Evolutionary conservation across 306 rosid species (phyloP).

Genomic region (Argentina anserina): DNA sequence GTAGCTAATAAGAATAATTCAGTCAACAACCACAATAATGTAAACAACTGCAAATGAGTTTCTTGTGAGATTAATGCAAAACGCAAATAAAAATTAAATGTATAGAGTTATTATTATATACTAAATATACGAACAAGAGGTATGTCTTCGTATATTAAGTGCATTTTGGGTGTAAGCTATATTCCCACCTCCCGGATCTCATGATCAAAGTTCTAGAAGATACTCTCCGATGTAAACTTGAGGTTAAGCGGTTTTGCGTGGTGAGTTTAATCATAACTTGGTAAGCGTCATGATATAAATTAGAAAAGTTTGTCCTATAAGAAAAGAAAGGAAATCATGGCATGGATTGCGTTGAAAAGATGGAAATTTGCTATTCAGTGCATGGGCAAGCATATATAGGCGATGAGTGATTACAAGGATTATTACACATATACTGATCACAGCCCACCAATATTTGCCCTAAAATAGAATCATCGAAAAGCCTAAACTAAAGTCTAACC

Average conservation of each 20-base stretch:
- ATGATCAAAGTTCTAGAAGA: not conserved
- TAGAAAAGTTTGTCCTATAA: not conserved
- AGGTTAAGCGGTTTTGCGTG: not conserved
- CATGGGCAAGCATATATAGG: conserved; percentile 3
- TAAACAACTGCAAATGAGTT: too few relatives aligned
- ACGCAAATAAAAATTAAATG: too few relatives aligned
- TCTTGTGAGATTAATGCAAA: too few relatives aligned
- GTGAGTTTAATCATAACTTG: not conserved
- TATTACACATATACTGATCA: not conserved
- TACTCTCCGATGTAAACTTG: not conserved
- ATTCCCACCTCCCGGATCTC: not conserved
- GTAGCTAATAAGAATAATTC: not conserved
- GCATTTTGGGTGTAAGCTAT: too few relatives aligned
- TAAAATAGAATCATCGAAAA: not conserved
- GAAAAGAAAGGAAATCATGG: conserved; percentile 1
- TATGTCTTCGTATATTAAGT: not conserved
- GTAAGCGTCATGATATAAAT: not conserved
- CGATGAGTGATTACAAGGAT: not conserved
- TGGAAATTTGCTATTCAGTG: not conserved
- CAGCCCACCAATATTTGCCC: not conserved
- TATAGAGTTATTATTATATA: too few relatives aligned
- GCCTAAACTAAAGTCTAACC: not conserved
- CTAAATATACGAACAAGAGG: too few relatives aligned
- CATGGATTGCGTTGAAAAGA: conserved; percentile 37
- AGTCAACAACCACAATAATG: not conserved